Base-by-base conservation (phyloP, 768 basidiomycete species). In the Termitomyces sp. region DNA sequence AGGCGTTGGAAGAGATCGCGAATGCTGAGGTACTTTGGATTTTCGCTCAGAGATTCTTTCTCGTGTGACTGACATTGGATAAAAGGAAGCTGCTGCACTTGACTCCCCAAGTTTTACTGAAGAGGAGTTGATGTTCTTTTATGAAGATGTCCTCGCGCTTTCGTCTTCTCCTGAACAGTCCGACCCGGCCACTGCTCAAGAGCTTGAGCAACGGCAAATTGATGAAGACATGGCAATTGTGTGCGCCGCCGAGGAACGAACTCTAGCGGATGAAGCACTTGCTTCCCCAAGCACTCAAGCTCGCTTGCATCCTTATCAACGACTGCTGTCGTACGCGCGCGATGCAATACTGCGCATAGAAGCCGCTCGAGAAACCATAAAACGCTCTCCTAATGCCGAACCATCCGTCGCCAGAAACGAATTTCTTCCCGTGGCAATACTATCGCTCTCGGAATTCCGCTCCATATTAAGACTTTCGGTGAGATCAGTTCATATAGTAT, bases 391-490 rank as follows among this genome's bases (percentile, higher is more conserved):
- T 3, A 46, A 56, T 32, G 41, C 59, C 59, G 48, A 51, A 49
- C 49, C 58, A 38, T 38, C 61, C 55, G 37, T 49, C 47, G 43
- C 19, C 2, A 40, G 62, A 55, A 43, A 61, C n/a, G 58, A 68
- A 10, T 49, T 54, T 25, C 61, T 84, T 19, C 77, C 81, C 17
- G 63, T 82, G 3, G 73, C 75, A 16, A 54, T 85, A 10, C 65
- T 89, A 19, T 78, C 85, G 0, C 46, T 70, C 17, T 59, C 68
- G 10, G 86, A 90, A 65, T 84, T 81, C 71, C 71, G 78, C 42
- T 79, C 82, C 1, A 69, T 89, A 5, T 69, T 88, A 3, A 74
- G 84, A 16, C 63, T 75, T 47, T 78, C 73, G 42, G 83, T 86
- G 63, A 59, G 82, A 71, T 21, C 35, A 8, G 14, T n/a, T 55